These are phyloP conservation scores for Penicillium cataractarum DNA, from an alignment of 495 filamentous ascomycete genomes.

Conservation along the genomic window DNA sequence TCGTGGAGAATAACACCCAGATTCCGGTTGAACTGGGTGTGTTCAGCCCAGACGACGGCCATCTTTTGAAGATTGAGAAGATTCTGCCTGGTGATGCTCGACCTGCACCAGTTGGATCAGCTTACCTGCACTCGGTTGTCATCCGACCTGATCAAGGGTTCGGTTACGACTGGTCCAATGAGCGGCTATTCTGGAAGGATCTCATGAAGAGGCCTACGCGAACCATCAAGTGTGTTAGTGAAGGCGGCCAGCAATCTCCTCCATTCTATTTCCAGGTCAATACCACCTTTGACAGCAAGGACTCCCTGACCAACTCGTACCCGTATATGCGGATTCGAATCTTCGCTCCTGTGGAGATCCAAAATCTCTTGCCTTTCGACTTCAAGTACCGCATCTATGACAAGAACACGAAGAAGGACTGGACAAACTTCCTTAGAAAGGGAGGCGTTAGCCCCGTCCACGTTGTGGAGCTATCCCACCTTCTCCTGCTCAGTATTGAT, in stretches of 20 bases:
- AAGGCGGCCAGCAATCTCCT: constrained; percentile 72
- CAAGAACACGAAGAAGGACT: constrained; percentile 96
- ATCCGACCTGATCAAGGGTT: constrained; percentile 95
- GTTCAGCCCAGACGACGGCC: constrained; percentile 83
- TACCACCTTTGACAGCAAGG: constrained; percentile 76
- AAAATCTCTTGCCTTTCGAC: constrained; percentile 93
- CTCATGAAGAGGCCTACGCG: constrained; percentile 79
- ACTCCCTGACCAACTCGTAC: constrained; percentile 79
- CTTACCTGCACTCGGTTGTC: constrained; percentile 87
- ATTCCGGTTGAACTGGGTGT: constrained; percentile 96
- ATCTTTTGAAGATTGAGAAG: constrained; percentile 97
- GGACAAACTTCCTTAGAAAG: constrained; percentile 96
- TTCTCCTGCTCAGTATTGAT: constrained; percentile 88
- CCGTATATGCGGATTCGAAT: constrained; percentile 93
- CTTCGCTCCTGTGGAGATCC: constrained; percentile 87
- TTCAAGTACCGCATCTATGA: constrained; percentile 99
- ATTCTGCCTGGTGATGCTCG: constrained; percentile 89
- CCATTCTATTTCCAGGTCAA: constrained; percentile 97
- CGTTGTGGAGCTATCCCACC: constrained; percentile 92
- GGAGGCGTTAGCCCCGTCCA: constrained; percentile 96
- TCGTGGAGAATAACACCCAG: constrained; percentile 97
- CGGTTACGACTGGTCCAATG: constrained; percentile 91
- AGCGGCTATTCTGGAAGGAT: constrained; percentile 90
- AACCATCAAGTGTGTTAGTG: constrained; percentile 84
- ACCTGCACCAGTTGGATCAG: constrained; percentile 90